These are phyloP conservation scores for Tylopilus plumbeoviolaceoides DNA, from an alignment of 768 basidiomycete species.

Conservation along the genomic window DNA sequence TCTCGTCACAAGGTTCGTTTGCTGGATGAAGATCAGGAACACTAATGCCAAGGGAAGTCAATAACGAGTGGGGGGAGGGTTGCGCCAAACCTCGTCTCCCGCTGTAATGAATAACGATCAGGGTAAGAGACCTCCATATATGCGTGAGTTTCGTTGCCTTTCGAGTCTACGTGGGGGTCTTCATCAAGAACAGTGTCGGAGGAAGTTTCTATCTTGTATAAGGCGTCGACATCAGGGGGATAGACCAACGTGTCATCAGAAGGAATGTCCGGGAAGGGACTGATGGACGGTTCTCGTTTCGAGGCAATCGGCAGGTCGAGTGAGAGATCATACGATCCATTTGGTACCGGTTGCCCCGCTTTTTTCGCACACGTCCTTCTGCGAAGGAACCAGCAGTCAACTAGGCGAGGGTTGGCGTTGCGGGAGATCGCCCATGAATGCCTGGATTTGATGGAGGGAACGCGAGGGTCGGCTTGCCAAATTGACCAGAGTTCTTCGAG, in stretches of 20 bases:
- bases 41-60: constrained; percentile 16
- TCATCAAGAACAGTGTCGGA: constrained; percentile 22
- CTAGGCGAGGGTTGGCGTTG: constrained; percentile 14
- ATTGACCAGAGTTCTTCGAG: constrained; percentile 29
- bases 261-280: constrained; percentile 3
- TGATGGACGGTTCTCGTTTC: constrained; percentile 10
- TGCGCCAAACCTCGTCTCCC: constrained; percentile 16
- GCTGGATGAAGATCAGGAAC: background rate
- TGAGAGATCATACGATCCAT: constrained; percentile 22
- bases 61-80: background rate
- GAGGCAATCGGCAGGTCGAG: constrained; percentile 3
- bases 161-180: background rate
- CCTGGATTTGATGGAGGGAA: constrained; percentile 27
- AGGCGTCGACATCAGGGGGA: constrained; percentile 1
- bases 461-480: constrained; percentile 26
- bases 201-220: constrained; percentile 15
- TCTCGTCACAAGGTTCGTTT: background rate
- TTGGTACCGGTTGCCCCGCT: constrained; percentile 12
- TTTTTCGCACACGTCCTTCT: constrained; percentile 25
- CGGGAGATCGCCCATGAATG: constrained; percentile 25
- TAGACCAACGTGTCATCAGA: constrained; percentile 26
- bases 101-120: background rate
- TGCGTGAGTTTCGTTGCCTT: constrained; percentile 6
- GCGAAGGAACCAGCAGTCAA: constrained; percentile 27
- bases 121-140: constrained; percentile 7